Percentiles rank a stretch among this genome's conserved stretches.
Conservation (phyloP, 2,329 filamentous ascomycete genomes). For the Ophiocordyceps camponoti-leonardi region DNA sequence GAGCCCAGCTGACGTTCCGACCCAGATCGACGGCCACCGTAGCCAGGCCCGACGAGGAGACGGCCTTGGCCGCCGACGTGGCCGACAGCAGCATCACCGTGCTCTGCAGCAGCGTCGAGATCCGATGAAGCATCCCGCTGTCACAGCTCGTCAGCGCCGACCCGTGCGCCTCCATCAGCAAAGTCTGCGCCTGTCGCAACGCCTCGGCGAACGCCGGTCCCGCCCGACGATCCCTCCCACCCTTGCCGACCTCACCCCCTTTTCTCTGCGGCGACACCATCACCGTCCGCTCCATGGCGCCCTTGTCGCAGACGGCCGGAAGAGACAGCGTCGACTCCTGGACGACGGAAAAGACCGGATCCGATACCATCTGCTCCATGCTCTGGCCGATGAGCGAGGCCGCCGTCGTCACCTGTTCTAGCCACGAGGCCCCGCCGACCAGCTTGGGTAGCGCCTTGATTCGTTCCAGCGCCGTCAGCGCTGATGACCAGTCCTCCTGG, state of each 20-base stretch:
- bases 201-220: slow-evolving; percentile 35
- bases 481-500: slow-evolving; percentile 39
- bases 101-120: slow-evolving; percentile 46
- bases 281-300: slow-evolving; percentile 16
- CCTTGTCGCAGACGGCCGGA: slow-evolving; percentile 43
- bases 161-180: slow-evolving; percentile 45
- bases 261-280: slow-evolving; percentile 20
- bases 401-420: slow-evolving; percentile 46
- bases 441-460: slow-evolving; percentile 26
- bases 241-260: slow-evolving; percentile 10
- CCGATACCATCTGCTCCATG: slow-evolving; percentile 53
- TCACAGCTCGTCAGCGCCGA: slow-evolving; percentile 35
- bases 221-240: slow-evolving; percentile 11
- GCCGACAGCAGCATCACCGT: slow-evolving; percentile 50
- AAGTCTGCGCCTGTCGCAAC: slow-evolving; percentile 47
- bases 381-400: slow-evolving; percentile 52
- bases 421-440: slow-evolving; percentile 18
- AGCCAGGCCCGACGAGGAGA: slow-evolving; percentile 37
- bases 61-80: slow-evolving; percentile 29
- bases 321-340: slow-evolving; percentile 87
- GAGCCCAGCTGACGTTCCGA: slow-evolving; percentile 48
- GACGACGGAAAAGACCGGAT: slow-evolving; percentile 76
- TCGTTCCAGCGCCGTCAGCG: slow-evolving; percentile 35
- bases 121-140: slow-evolving; percentile 42
- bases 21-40: slow-evolving; percentile 52